These are phyloP conservation scores for Xylaria arbuscula DNA, from an alignment of 2,329 filamentous ascomycete species.

Conservation along the genomic window DNA sequence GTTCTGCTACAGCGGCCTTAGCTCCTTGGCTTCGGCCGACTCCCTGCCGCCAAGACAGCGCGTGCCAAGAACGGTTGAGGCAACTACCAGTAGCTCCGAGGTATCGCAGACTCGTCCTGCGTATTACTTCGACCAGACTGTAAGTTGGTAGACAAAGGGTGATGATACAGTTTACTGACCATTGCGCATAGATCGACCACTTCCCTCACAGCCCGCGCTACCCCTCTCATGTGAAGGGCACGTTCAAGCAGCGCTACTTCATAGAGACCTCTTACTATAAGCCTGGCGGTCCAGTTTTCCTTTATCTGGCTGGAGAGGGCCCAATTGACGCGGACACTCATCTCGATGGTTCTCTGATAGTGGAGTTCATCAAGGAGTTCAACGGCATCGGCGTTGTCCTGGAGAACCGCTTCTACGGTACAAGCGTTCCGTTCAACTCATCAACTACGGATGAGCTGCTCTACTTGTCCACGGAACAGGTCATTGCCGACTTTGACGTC, in stretches of 20 bases:
- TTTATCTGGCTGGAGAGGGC: slow-evolving; percentile 55
- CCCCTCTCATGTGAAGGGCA: slow-evolving; percentile 57
- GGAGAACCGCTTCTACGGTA: slow-evolving; percentile 64
- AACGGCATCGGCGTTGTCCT: slow-evolving; percentile 65
- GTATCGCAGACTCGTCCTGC: slow-evolving; percentile 26
- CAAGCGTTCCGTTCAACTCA: slow-evolving; percentile 61
- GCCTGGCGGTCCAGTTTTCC: slow-evolving; percentile 57
- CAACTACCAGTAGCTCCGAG: slow-evolving; percentile 5
- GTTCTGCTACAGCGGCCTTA: slow-evolving; percentile 30
- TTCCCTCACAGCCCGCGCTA: slow-evolving; percentile 52
- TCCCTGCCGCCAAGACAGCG: slow-evolving; percentile 24
- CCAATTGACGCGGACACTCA: slow-evolving; percentile 56
- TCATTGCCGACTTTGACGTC: slow-evolving; percentile 63
- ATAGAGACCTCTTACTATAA: slow-evolving; percentile 65
- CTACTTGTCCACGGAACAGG: slow-evolving; percentile 63
- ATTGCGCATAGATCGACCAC: slow-evolving; percentile 55
- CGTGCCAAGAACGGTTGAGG: slow-evolving; percentile 23
- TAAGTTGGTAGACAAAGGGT: neutral
- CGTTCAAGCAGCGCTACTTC: slow-evolving; percentile 66
- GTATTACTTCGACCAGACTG: slow-evolving; percentile 36
- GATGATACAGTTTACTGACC: slow-evolving; percentile 10
- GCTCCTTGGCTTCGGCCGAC: slow-evolving; percentile 32
- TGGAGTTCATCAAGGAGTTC: slow-evolving; percentile 23
- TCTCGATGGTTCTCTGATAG: slow-evolving; percentile 30
- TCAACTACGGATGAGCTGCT: slow-evolving; percentile 61